Percentiles rank a stretch among this genome's conserved stretches.
Evolutionary conservation across 192 early-diverging fungal genomes (phyloP).

Genomic region (Backusella mclennaniae): DNA sequence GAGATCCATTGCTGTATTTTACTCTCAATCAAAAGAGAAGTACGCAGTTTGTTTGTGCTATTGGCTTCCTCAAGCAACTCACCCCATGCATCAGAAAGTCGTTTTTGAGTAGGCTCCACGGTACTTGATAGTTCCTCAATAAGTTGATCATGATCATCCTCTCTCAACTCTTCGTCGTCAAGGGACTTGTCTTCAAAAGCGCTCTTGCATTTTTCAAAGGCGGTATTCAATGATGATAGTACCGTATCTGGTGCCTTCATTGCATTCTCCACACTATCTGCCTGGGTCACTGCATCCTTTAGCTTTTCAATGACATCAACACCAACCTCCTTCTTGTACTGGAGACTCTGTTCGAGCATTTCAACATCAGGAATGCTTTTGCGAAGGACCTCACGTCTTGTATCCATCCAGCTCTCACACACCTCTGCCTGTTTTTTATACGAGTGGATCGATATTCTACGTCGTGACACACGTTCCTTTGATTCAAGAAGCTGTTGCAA

Average conservation of each 20-base stretch:
- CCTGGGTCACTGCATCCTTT: conserved; percentile 13
- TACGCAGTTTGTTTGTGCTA: not conserved
- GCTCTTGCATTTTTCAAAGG: conserved; percentile 8
- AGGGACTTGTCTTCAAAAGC: conserved; percentile 15
- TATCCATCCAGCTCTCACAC: conserved; percentile 22
- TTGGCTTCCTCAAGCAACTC: not conserved
- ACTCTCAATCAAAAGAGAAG: conserved; percentile 7
- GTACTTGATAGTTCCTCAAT: not conserved
- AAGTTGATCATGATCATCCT: conserved; percentile 10
- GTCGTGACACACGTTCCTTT: conserved; percentile 31
- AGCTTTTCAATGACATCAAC: conserved; percentile 6
- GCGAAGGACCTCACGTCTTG: conserved; percentile 2
- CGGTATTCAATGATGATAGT: conserved; percentile 16
- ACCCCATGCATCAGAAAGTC: conserved; percentile 17
- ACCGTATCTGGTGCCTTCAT: conserved; percentile 20
- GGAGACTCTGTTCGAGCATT: not conserved
- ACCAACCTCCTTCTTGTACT: not conserved
- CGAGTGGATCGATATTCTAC: conserved; percentile 20
- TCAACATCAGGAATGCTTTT: not conserved
- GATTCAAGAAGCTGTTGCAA: conserved; percentile 24
- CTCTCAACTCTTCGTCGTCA: conserved; percentile 9
- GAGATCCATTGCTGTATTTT: conserved; percentile 1
- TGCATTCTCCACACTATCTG: conserved; percentile 18
- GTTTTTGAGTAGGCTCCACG: conserved; percentile 18
- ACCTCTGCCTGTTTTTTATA: conserved; percentile 24